Percentiles rank a stretch among this genome's conserved stretches.
Evolutionary conservation across 2,329 filamentous ascomycete genomes (phyloP).

Genomic region (Cladophialophora exuberans): DNA sequence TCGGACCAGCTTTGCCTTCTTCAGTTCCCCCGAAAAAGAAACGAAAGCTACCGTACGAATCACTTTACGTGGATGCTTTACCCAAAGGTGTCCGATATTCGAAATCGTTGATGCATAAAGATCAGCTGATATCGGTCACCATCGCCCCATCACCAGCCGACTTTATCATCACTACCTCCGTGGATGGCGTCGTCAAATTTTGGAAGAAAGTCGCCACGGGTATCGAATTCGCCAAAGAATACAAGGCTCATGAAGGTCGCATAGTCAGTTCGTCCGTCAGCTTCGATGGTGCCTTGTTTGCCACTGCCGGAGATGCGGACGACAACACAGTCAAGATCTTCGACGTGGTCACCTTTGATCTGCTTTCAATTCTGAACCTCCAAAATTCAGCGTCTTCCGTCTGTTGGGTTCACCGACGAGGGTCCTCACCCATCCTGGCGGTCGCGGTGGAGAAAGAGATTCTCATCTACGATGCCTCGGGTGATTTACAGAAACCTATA

Average conservation of each 20-base stretch:
- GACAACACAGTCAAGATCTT: slow-evolving; percentile 57
- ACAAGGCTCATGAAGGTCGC: slow-evolving; percentile 84
- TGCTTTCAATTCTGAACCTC: slow-evolving; percentile 79
- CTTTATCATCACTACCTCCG: slow-evolving; percentile 90
- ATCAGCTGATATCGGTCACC: slow-evolving; percentile 84
- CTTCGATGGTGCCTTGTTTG: slow-evolving; percentile 89
- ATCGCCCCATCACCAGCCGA: slow-evolving; percentile 83
- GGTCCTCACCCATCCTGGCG: slow-evolving; percentile 85
- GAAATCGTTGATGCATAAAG: slow-evolving; percentile 97
- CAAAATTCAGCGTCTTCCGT: slow-evolving; percentile 75
- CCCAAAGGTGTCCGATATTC: slow-evolving; percentile 82
- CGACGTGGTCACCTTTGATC: slow-evolving; percentile 79
- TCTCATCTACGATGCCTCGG: slow-evolving; percentile 84
- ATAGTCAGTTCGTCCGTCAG: slow-evolving; percentile 84
- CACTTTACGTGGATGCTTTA: slow-evolving; percentile 88
- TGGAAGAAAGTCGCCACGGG: slow-evolving; percentile 94
- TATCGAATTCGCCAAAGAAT: slow-evolving; percentile 98
- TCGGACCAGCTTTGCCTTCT: slow-evolving; percentile 88
- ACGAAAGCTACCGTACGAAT: slow-evolving; percentile 89
- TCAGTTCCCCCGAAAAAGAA: slow-evolving; percentile 84
- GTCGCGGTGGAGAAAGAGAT: slow-evolving; percentile 79
- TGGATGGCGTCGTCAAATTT: slow-evolving; percentile 97
- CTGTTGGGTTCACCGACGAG: slow-evolving; percentile 89
- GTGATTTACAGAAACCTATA: slow-evolving; percentile 74
- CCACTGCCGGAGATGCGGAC: slow-evolving; percentile 69